Evolutionary conservation across 306 rosid genomes (phyloP).

Genomic region (Malus asiatica): DNA sequence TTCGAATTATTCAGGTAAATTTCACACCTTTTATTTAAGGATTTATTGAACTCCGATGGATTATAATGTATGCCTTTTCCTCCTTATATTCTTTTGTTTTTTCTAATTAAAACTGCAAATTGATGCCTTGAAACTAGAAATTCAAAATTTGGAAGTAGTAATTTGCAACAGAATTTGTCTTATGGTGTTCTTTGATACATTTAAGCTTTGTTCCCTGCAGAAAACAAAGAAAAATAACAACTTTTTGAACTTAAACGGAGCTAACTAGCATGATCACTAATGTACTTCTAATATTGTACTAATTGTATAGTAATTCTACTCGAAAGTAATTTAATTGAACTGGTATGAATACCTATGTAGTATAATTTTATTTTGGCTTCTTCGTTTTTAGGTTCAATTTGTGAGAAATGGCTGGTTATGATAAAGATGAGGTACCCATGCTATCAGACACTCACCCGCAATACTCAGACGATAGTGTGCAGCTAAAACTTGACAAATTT

Average conservation of each 20-base stretch:
- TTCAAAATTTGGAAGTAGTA: neutral
- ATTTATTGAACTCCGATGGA: neutral
- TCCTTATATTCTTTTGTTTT: neutral
- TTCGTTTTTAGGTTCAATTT: conserved; percentile 13
- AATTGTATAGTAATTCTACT: neutral
- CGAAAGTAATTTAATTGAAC: neutral
- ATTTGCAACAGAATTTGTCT: neutral
- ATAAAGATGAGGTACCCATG: conserved; percentile 56
- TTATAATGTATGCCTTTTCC: neutral
- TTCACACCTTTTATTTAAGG: neutral
- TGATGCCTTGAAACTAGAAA: neutral
- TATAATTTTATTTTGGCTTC: neutral
- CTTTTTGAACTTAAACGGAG: neutral
- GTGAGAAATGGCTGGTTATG: conserved; percentile 47
- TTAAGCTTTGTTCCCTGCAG: neutral
- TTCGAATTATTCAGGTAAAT: neutral
- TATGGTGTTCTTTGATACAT: neutral
- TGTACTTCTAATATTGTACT: neutral
- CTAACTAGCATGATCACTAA: neutral
- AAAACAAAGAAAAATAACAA: too few relatives aligned
- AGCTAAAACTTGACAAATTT: conserved; percentile 31
- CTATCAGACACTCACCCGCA: conserved; percentile 32
- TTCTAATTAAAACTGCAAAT: neutral
- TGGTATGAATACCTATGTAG: neutral
- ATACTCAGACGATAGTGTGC: conserved; percentile 21